Percentiles rank a stretch among this genome's conserved stretches.
These are phyloP conservation scores for Sporothrix phasma DNA, from an alignment of 2,329 filamentous ascomycete genomes.

Conservation along the genomic window DNA sequence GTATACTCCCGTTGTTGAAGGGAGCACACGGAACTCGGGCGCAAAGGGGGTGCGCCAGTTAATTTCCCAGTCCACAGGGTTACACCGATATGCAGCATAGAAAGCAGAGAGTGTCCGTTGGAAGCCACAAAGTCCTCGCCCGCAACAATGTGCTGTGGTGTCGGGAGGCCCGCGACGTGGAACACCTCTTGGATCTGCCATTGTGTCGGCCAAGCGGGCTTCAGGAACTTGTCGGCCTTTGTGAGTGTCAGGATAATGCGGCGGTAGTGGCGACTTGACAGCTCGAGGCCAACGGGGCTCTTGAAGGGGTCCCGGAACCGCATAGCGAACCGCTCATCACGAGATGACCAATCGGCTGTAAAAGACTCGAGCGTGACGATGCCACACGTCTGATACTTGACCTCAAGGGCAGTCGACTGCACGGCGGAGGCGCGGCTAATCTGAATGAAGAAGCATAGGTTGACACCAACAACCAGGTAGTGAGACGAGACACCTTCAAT, in stretches of 20 bases:
- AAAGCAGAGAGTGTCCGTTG: constrained; percentile 46
- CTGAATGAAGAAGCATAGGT: constrained; percentile 43
- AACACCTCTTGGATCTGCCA: constrained; percentile 43
- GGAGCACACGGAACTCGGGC: constrained; percentile 46
- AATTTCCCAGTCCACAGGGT: constrained; percentile 42
- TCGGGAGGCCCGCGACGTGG: constrained; percentile 41
- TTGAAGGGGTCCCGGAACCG: constrained; percentile 38
- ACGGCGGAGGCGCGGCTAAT: constrained; percentile 36
- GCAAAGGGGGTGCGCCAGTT: constrained; percentile 37
- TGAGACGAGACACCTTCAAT: constrained; percentile 44
- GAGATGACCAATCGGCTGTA: constrained; percentile 38
- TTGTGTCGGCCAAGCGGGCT: constrained; percentile 48
- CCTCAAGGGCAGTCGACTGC: constrained; percentile 36
- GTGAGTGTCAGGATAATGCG: constrained; percentile 45
- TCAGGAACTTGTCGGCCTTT: constrained; percentile 44
- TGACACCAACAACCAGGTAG: constrained; percentile 44
- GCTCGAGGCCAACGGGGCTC: constrained; percentile 28
- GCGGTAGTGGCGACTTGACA: constrained; percentile 45
- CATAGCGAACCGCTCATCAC: constrained; percentile 48
- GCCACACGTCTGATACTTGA: constrained; percentile 41
- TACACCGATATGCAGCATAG: constrained; percentile 41
- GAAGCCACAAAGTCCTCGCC: constrained; percentile 44
- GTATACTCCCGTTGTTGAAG: constrained; percentile 34
- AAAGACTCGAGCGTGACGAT: constrained; percentile 43
- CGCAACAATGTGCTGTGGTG: constrained; percentile 43